Conservation (phyloP, 2,329 filamentous ascomycete genomes). For the Cladosporium sp. region DNA sequence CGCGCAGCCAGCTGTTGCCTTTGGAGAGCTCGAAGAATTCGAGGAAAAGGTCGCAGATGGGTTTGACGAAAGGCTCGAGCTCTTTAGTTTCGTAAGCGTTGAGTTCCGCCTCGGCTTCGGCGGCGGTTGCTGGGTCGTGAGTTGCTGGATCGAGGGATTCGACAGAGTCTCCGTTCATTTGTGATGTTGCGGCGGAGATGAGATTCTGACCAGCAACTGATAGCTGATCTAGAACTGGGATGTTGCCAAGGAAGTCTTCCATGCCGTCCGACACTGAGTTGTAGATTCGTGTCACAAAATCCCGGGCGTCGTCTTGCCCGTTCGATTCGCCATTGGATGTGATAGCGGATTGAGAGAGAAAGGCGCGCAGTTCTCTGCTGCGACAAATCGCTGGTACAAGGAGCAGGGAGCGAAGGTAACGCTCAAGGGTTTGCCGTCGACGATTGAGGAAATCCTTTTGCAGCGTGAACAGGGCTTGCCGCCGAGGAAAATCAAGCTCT, state of each 20-base stretch:
- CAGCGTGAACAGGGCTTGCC: constrained; percentile 92
- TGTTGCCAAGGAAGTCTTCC: constrained; percentile 96
- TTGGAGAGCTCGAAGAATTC: constrained; percentile 93
- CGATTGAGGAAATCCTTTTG: constrained; percentile 96
- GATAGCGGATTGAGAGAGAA: constrained; percentile 82
- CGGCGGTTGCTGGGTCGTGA: constrained; percentile 48
- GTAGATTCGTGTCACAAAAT: constrained; percentile 92
- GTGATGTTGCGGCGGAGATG: constrained; percentile 65
- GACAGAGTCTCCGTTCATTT: constrained; percentile 41
- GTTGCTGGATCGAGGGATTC: constrained; percentile 36
- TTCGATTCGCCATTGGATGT: constrained; percentile 54
- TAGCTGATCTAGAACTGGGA: constrained; percentile 90
- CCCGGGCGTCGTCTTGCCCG: constrained; percentile 56
- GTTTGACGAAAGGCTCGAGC: constrained; percentile 93
- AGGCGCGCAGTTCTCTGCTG: constrained; percentile 85
- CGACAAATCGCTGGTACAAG: constrained; percentile 89
- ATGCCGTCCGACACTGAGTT: constrained; percentile 97
- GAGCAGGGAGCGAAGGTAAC: constrained; percentile 69
- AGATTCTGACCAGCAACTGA: constrained; percentile 90
- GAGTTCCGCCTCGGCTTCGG: constrained; percentile 88
- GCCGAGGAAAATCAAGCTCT: constrained; percentile 83
- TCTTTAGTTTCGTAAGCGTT: constrained; percentile 89
- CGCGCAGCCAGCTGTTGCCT: constrained; percentile 95
- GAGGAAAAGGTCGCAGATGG: constrained; percentile 95
- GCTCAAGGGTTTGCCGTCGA: constrained; percentile 75